Conservation (phyloP, 768 basidiomycete species). For the Wakefieldia striispora region DNA sequence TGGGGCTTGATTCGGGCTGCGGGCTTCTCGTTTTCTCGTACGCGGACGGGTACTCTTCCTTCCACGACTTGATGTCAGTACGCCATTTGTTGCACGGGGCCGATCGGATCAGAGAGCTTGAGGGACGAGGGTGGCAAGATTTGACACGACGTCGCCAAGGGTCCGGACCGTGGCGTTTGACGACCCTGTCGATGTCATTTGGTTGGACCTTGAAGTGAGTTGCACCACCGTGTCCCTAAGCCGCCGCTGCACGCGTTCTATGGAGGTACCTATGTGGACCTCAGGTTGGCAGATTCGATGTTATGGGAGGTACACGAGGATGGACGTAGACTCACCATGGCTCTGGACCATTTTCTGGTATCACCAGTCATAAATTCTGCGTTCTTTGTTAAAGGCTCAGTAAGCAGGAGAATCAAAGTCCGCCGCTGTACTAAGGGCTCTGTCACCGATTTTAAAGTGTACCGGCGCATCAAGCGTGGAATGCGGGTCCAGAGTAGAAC, state of each 20-base stretch:
- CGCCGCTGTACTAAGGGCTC: too few relatives aligned
- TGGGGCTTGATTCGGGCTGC: conserved; percentile 89
- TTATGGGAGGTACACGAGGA: too few relatives aligned
- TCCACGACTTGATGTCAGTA: conserved; percentile 78
- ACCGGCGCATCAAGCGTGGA: too few relatives aligned
- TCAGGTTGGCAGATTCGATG: too few relatives aligned
- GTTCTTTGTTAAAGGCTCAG: too few relatives aligned
- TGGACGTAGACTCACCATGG: too few relatives aligned
- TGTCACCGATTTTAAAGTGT: too few relatives aligned
- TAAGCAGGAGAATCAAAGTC: too few relatives aligned
- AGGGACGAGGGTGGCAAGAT: conserved; percentile 82
- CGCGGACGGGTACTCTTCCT: conserved; percentile 85
- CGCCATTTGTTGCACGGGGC: conserved; percentile 79
- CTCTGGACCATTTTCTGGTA: too few relatives aligned
- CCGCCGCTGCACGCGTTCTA: conserved; percentile 81
- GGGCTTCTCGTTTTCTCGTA: conserved; percentile 58
- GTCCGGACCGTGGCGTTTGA: conserved; percentile 92
- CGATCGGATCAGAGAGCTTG: conserved; percentile 58
- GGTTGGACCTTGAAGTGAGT: conserved; percentile 99
- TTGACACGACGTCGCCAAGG: conserved; percentile 88
- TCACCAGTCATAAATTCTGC: too few relatives aligned
- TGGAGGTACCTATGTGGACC: too few relatives aligned
- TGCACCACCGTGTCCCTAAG: conserved; percentile 87
- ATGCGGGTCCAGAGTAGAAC: too few relatives aligned
- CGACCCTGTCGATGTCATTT: conserved; percentile 99